Base-by-base conservation (phyloP, 495 filamentous ascomycete species). In the Aspergillus ellipticus region DNA sequence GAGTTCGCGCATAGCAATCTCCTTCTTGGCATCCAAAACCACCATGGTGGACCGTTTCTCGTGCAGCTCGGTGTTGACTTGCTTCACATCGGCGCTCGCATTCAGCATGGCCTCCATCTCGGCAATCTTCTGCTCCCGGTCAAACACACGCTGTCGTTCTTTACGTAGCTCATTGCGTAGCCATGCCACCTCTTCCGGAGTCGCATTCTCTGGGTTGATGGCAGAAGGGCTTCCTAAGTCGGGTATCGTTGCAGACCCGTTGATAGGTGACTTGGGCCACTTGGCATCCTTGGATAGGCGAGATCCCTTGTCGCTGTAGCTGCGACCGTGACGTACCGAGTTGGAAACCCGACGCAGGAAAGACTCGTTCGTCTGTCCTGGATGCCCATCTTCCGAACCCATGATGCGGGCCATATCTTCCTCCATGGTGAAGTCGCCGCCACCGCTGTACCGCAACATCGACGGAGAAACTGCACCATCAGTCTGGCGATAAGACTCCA, bases 11-110 rank as follows among this genome's bases (percentile, higher is more conserved):
- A 99, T 83, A 64, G 96, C 91, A 60, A 97, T 91, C 69, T 99
- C 95, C 22, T 92, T 88, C 71, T 96, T 89, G 1, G 92, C 90
- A 68, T 97, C 93, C 19, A 99, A 78, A 10, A 92, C 88, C n/a
- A 94, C 92, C 64, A 99, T 91, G 1, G 93, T 97, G 57, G 92
- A 96, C 43, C 94, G 83, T 76, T 97, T 97, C 71, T 97, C 92
- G 31, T 88, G 80, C 11, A 99, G 76, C 63, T 92, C 92, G 41
- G 85, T 90, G 64, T 92, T 92, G 26, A 94, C 81, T 54, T 84
- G 86, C 66, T 91, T 90, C 31, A 96, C 84, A 60, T 92, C 89
- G 20, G 87, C 88, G 17, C 87, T 87, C 15, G 83, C 80, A 53
- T 82, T 81, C 55, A 87, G 71, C 37, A 84, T 79, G 19, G 82